Percentiles rank a stretch among this genome's conserved stretches.
Evolutionary conservation across 2,329 filamentous ascomycete species (phyloP).

Genomic region (Plenodomus biglobosus): DNA sequence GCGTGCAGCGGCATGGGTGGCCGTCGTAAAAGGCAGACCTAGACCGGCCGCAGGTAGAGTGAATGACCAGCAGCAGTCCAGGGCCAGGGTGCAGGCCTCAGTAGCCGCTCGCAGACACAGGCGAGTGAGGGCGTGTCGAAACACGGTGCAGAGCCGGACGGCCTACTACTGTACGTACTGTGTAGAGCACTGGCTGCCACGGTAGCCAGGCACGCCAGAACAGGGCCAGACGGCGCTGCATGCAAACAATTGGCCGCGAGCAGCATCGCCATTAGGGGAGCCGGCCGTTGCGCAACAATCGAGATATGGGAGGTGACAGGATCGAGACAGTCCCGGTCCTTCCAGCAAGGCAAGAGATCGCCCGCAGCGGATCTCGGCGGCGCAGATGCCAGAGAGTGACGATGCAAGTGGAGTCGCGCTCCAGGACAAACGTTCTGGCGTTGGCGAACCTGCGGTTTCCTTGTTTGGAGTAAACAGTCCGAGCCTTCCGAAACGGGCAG

Average conservation of each 20-base stretch:
- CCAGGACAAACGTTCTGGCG: background rate
- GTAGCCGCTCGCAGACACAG: too few relatives aligned
- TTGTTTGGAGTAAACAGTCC: background rate
- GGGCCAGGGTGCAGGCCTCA: too few relatives aligned
- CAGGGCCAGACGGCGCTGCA: slow-evolving; percentile 5
- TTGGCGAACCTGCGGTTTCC: background rate
- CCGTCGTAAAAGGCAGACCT: background rate
- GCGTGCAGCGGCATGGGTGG: background rate
- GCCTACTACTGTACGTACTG: too few relatives aligned
- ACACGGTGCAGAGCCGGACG: too few relatives aligned
- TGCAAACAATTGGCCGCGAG: slow-evolving; percentile 1
- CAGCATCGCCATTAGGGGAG: background rate
- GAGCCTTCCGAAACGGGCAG: background rate
- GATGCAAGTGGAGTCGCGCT: background rate
- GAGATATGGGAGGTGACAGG: background rate
- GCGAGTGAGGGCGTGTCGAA: too few relatives aligned
- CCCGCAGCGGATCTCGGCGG: background rate
- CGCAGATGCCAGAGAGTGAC: background rate
- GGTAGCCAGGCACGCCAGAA: slow-evolving; percentile 1
- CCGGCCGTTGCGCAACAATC: background rate
- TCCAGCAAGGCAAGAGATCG: background rate
- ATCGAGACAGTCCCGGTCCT: background rate
- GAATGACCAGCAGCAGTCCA: background rate
- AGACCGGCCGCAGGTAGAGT: slow-evolving; percentile 14
- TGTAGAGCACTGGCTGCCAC: background rate